Percentiles rank a stretch among this genome's conserved stretches.
phyloP scores from a whole-genome alignment of 805 yeast genomes.

The Wickerhamomyces chaumierensis region DNA sequence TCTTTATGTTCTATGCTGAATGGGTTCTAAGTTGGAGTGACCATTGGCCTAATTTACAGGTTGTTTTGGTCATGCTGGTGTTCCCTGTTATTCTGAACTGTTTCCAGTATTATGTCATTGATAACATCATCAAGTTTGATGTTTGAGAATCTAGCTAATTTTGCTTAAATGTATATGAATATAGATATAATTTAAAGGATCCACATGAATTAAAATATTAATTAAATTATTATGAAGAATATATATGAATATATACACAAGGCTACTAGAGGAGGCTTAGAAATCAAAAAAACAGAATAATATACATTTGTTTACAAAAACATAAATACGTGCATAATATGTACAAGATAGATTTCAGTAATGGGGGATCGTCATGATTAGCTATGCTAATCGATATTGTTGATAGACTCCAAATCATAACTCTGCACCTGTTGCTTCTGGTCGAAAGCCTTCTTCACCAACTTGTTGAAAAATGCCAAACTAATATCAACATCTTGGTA shows the following conservation, averaged over 20 bases:
- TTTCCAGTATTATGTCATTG: conserved; percentile 62
- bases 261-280: too few species aligned
- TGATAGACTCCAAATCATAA: conserved; percentile 28
- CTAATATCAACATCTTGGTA: conserved; percentile 48
- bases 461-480: conserved; percentile 38
- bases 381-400: conserved; percentile 3
- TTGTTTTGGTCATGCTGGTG: conserved; percentile 76
- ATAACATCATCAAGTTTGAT: conserved; percentile 53
- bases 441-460: conserved; percentile 32
- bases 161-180: too few species aligned
- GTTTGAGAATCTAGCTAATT: too few species aligned
- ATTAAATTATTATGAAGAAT: too few species aligned
- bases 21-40: conserved; percentile 78
- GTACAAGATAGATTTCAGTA: background rate
- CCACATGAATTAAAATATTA: too few species aligned
- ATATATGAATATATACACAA: too few species aligned
- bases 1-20: conserved; percentile 59
- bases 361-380: background rate
- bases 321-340: too few species aligned
- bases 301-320: too few species aligned
- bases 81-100: conserved; percentile 68
- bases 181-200: too few species aligned
- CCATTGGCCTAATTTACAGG: conserved; percentile 70
- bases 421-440: conserved; percentile 31
- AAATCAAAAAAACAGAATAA: too few species aligned